Evolutionary conservation across 2,329 filamentous ascomycete species (phyloP), one percentile per base, ranked within the genome.

Genomic region (Colletotrichum agaves): DNA sequence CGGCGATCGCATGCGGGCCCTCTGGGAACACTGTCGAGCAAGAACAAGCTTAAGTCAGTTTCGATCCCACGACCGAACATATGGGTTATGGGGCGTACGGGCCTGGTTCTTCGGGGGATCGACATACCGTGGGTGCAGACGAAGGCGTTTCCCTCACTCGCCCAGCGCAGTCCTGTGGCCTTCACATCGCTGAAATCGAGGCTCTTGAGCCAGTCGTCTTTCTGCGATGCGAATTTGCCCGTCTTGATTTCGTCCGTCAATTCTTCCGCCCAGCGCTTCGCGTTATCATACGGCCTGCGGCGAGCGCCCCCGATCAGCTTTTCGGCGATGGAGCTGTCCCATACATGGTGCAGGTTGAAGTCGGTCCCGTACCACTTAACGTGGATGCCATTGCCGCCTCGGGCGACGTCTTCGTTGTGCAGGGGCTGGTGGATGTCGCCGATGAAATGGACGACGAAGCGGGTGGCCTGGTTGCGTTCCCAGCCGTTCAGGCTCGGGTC

Each of bases 301-400:
- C 81, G 78, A 47, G 80, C 75, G n/a, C 84, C 87, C 2, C 89
- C 89, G 1, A 90, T 80, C 73, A 87, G 78, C 74, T 89, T 87
- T 78, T 91, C 89, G 0, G 88, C 84, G 69, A 93, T 93, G 71
- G 85, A 87, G 60, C 85, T 88, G 74, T 93, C 91, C 91, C 91
- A 93, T 15, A 93, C 87, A 65, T 90, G 85, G 74, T 93, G 91
- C 46, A 93, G 82, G 74, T 93, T 93, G 62, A 86, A 83, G 31
- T 81, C 77, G 33, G 78, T 76, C 3, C 83, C 84, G 27, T 88
- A 81, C 78, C 89, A 93, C 15, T 79, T 80, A 1, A 93, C 91
- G 13, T 82, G 76, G 72, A 93, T 91, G 11, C 85, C 84, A 72
- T 93, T 94, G 0, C 91, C 91, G 61, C 91, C 91, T 21, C 84